These are phyloP conservation scores for Cryptosporidium parvum DNA, from an alignment of 169 alveolate species.

Conservation along the genomic window DNA sequence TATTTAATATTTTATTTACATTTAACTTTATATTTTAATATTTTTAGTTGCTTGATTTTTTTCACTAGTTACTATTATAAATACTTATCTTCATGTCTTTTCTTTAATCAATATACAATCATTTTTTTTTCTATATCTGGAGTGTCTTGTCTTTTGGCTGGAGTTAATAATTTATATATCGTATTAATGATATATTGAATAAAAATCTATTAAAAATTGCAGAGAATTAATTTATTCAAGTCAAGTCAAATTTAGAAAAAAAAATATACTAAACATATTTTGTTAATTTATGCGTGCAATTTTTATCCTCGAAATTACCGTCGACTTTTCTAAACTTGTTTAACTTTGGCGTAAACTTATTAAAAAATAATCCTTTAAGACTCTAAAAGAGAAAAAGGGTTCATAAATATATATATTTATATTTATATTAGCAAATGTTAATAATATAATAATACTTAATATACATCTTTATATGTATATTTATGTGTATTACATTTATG, in stretches of 20 bases:
- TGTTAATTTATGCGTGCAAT: not conserved
- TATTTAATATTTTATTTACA: no score
- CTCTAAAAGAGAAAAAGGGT: not conserved
- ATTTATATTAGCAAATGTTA: not conserved
- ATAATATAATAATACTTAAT: not conserved
- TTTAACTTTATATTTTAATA: no score
- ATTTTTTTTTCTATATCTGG: not conserved
- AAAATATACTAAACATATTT: no score
- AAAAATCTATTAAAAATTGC: not conserved
- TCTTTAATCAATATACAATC: not conserved
- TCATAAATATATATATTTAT: not conserved
- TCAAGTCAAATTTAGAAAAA: not conserved
- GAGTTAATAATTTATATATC: not conserved
- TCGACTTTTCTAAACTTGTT: no score
- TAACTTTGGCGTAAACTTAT: not conserved
- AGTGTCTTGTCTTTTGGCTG: conserved; percentile 20
- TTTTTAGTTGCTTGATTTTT: not conserved
- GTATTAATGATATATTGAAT: not conserved
- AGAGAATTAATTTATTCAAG: no score
- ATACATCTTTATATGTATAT: not conserved
- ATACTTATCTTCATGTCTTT: not conserved
- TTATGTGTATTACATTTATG: not conserved
- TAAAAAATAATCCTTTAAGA: not conserved
- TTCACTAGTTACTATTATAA: no score
- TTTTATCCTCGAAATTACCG: not conserved